Conservation (phyloP, 2,329 filamentous ascomycete genomes). For the Fusarium keratoplasticum region DNA sequence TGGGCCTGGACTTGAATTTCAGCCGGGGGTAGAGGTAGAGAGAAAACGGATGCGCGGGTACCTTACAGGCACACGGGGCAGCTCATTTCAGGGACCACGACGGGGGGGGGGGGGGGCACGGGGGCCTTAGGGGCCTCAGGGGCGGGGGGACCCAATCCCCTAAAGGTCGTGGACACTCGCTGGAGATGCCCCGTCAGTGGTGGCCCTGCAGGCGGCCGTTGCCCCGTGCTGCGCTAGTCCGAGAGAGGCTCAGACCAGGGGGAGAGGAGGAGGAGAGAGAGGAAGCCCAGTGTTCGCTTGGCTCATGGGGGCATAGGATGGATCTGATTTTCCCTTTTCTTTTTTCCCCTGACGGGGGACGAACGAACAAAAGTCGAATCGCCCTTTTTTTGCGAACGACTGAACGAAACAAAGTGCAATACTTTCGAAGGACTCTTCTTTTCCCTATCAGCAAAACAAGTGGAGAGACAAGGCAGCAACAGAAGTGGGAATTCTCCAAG, state of each 20-base stretch:
- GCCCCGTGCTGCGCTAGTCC: constrained; percentile 38
- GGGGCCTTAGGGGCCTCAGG: not conserved
- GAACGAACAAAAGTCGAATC: constrained; percentile 3
- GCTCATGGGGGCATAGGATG: not conserved
- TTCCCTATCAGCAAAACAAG: not conserved
- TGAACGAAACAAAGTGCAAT: not conserved
- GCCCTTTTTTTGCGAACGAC: not conserved
- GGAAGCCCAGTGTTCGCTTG: constrained; percentile 3
- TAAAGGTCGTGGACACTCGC: constrained; percentile 6
- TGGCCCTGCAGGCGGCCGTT: constrained; percentile 25
- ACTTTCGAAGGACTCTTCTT: not conserved
- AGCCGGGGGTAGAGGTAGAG: constrained; percentile 7
- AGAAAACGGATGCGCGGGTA: constrained; percentile 25
- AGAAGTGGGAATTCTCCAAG: not conserved
- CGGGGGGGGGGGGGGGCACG: constrained; percentile 17
- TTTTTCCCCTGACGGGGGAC: constrained; percentile 43
- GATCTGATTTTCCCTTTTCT: constrained; percentile 16
- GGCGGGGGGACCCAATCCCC: not conserved
- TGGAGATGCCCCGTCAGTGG: not conserved
- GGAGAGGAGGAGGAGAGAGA: not conserved
- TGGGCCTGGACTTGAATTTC: constrained; percentile 20
- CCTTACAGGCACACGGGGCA: constrained; percentile 29
- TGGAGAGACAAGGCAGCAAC: not conserved
- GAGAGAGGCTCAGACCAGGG: constrained; percentile 33
- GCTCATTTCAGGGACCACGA: constrained; percentile 39